These are phyloP conservation scores for Salix koriyanagi DNA, from an alignment of 345 rosid species.

Conservation along the genomic window DNA sequence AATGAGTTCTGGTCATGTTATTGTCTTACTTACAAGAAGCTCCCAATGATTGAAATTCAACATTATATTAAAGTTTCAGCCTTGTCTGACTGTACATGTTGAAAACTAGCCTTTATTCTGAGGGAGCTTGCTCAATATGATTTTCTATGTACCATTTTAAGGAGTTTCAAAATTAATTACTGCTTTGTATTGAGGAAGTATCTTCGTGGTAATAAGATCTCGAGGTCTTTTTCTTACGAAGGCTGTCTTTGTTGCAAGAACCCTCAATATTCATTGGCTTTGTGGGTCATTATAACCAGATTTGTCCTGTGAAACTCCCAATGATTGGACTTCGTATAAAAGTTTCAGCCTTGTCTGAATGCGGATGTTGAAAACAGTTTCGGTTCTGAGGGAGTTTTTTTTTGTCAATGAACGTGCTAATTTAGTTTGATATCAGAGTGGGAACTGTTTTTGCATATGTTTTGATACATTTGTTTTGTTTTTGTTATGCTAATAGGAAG, in stretches of 20 bases:
- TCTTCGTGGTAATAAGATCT: no score
- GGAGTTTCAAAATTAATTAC: no score
- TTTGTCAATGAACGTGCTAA: background rate
- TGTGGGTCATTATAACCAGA: background rate
- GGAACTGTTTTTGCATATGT: no score
- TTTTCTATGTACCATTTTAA: no score
- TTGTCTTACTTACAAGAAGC: background rate
- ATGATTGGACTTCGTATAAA: slow-evolving; percentile 7
- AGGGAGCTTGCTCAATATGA: background rate
- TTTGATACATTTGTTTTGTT: background rate
- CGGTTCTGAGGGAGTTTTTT: slow-evolving; percentile 15
- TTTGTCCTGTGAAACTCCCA: slow-evolving; percentile 1
- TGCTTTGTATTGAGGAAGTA: no score
- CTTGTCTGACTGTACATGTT: background rate
- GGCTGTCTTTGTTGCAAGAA: no score
- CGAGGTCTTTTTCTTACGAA: no score
- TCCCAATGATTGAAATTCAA: background rate
- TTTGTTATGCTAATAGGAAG: background rate
- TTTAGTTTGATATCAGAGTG: background rate
- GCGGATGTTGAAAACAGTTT: background rate
- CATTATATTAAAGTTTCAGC: background rate
- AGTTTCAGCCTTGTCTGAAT: slow-evolving; percentile 29
- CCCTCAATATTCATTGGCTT: no score
- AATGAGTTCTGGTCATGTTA: no score
- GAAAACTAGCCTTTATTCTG: background rate